phyloP scores from a whole-genome alignment of 257 asterid genomes.

The Nicotiana benthamiana region DNA sequence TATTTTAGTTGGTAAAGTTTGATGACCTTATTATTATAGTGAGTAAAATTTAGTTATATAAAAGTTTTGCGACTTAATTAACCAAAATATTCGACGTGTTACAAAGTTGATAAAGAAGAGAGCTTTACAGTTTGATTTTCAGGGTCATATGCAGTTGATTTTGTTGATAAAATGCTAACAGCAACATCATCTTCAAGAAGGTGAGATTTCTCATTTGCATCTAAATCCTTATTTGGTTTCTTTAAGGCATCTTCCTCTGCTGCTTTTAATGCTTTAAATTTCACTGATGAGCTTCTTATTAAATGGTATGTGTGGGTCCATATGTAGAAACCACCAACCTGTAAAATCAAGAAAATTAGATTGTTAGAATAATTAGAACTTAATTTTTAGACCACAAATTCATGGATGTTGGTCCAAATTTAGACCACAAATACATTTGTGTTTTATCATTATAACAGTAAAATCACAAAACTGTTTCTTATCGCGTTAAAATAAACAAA shows the following conservation, averaged over 20 bases:
- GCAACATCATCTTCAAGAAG: conserved; percentile 23
- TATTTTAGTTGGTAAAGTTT: neutral
- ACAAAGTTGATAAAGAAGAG: neutral
- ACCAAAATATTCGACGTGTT: too few relatives aligned
- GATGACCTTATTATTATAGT: too few relatives aligned
- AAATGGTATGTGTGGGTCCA: conserved; percentile 71
- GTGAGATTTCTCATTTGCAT: conserved; percentile 25
- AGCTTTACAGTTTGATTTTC: conserved; percentile 16
- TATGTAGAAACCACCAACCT: conserved; percentile 75
- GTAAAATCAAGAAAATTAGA: conserved; percentile 10
- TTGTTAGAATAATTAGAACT: too few relatives aligned
- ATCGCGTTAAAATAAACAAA: too few relatives aligned
- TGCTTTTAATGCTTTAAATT: conserved; percentile 23
- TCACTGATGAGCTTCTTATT: conserved; percentile 38
- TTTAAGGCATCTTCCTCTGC: conserved; percentile 21
- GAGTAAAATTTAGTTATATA: too few relatives aligned
- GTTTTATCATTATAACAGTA: too few relatives aligned
- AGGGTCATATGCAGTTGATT: neutral
- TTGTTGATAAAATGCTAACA: neutral
- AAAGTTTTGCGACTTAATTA: too few relatives aligned
- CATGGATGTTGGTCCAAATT: too few relatives aligned
- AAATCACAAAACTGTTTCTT: too few relatives aligned
- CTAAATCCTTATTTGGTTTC: conserved; percentile 38
- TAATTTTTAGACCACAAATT: too few relatives aligned
- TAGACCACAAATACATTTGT: too few relatives aligned